A percentile compares a stretch with the other conserved stretches of the same genome.
phyloP scores from a whole-genome alignment of 345 rosid genomes.

The rapeseed (Brassica napus) region Da-Ae NC_063451.1:41038001-41038500 shows the following conservation, averaged over 20 bases:
- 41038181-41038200: neutral
- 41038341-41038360: no score
- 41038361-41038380: no score
- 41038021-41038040: neutral
- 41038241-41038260: neutral
- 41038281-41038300: no score
- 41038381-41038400: conserved; percentile 44
- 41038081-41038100: neutral
- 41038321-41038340: no score
- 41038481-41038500: no score
- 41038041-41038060: neutral
- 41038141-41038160: neutral
- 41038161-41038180: neutral
- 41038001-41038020: neutral
- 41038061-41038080: neutral
- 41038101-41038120: neutral
- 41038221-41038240: neutral
- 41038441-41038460: conserved; percentile 75
- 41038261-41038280: neutral
- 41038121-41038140: neutral
- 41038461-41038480: no score
- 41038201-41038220: neutral
- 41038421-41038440: conserved; percentile 99
- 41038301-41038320: no score
- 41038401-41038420: conserved; percentile 99